Evolutionary conservation across 192 early-diverging fungal species (phyloP).

Genomic region (Backusella sp.): DNA sequence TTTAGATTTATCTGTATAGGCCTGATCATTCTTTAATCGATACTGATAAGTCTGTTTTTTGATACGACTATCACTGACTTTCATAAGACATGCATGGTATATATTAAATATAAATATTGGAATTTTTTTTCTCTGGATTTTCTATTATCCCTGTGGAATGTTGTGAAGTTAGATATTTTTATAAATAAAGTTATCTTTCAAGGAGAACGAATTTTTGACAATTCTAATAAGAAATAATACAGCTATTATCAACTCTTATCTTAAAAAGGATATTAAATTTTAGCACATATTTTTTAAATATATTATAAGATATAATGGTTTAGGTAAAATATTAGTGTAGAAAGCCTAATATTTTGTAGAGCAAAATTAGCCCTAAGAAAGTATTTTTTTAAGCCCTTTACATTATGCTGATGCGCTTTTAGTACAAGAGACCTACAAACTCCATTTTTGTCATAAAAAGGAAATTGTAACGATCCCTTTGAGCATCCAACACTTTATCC

Average conservation of each 20-base stretch:
- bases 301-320: background rate
- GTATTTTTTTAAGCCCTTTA: too few species aligned
- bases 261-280: background rate
- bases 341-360: too few species aligned
- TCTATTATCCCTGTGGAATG: background rate
- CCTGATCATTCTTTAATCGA: background rate
- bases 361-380: too few species aligned
- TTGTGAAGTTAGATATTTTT: background rate
- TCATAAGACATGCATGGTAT: background rate
- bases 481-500: too few species aligned
- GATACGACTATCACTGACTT: background rate
- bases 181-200: background rate
- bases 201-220: background rate
- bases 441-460: too few species aligned
- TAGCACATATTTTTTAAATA: background rate
- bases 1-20: background rate
- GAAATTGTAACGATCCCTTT: too few species aligned
- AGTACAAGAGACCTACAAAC: too few species aligned
- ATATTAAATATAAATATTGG: background rate
- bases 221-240: background rate
- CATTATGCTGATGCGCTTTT: too few species aligned
- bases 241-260: background rate
- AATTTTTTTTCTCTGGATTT: background rate
- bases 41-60: background rate
- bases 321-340: too few species aligned